Conservation (phyloP, 2,329 filamentous ascomycete genomes). For the Colletotrichum caudatum region DNA sequence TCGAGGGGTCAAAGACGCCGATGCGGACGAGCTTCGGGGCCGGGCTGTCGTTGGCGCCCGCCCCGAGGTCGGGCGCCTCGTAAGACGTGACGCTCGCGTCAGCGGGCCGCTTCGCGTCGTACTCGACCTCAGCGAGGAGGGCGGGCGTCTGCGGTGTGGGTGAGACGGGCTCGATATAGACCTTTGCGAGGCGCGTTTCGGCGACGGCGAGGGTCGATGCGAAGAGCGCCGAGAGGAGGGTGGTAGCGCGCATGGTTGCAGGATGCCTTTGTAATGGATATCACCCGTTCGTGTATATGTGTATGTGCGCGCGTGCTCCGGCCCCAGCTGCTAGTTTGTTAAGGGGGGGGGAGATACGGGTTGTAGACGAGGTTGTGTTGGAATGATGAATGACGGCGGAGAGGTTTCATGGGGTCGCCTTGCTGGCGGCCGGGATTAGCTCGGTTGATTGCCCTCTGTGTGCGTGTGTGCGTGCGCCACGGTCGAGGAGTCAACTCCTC, state of each 20-base stretch:
- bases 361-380: not conserved
- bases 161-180: conserved; percentile 67
- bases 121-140: conserved; percentile 68
- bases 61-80: conserved; percentile 66
- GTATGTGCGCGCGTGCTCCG: conserved; percentile 2
- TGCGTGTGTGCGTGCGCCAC: not conserved
- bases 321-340: conserved; percentile 1
- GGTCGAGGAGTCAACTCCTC: not conserved
- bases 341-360: not conserved
- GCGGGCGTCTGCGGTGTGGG: conserved; percentile 49
- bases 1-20: conserved; percentile 65
- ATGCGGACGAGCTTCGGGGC: conserved; percentile 64
- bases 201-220: conserved; percentile 56
- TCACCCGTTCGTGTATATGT: not conserved
- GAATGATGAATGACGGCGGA: conserved; percentile 4
- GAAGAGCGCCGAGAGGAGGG: conserved; percentile 57
- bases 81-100: conserved; percentile 65
- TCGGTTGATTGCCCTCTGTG: conserved; percentile 23
- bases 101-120: conserved; percentile 60
- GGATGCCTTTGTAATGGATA: not conserved
- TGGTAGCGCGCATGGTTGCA: conserved; percentile 56
- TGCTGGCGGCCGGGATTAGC: conserved; percentile 25
- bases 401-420: not conserved
- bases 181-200: conserved; percentile 59
- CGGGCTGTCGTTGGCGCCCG: conserved; percentile 45